Conservation (phyloP, 140 eudicot genomes). For the Senecio squalidus region DNA sequence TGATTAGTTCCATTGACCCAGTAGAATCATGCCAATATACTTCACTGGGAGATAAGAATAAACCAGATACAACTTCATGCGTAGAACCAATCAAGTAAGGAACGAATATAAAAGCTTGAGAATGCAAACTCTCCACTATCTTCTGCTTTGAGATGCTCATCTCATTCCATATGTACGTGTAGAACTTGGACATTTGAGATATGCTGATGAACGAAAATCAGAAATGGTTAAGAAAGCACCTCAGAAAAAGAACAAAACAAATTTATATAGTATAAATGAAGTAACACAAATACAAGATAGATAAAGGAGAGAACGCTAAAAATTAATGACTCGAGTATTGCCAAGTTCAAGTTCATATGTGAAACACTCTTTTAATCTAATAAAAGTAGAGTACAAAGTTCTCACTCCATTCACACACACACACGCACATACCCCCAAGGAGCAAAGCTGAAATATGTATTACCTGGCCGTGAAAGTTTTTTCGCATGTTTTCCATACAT, state of each 20-base stretch:
- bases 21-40: conserved; percentile 69
- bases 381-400: too few species aligned
- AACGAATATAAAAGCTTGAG: conserved; percentile 67
- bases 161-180: conserved; percentile 51
- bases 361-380: too few species aligned
- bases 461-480: conserved; percentile 65
- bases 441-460: too few species aligned
- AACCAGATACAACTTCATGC: conserved; percentile 54
- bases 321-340: too few species aligned
- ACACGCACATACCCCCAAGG: too few species aligned
- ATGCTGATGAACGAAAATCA: conserved; percentile 29
- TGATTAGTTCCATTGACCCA: background rate
- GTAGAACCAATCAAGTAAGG: conserved; percentile 32
- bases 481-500: conserved; percentile 53
- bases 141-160: conserved; percentile 42
- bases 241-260: background rate
- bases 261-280: background rate
- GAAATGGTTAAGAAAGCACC: background rate
- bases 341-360: background rate
- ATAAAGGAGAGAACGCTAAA: too few species aligned
- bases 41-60: conserved; percentile 51
- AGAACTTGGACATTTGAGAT: conserved; percentile 69
- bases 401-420: too few species aligned
- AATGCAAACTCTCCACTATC: conserved; percentile 36
- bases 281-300: background rate